phyloP scores from a whole-genome alignment of 345 rosid species.

The Dipteronia sinensis region DNA sequence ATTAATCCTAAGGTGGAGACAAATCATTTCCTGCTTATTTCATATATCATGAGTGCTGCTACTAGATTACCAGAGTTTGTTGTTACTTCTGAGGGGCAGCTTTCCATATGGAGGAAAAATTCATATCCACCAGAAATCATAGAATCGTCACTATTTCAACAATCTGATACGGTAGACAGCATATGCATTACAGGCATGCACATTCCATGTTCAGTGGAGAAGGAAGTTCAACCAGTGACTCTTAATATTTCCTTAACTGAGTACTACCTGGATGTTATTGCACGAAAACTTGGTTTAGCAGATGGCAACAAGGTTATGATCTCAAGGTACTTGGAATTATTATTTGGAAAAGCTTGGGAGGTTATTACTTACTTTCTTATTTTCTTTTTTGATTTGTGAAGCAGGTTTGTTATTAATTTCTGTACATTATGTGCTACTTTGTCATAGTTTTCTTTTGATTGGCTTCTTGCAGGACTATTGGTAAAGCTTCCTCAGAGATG shows the following conservation, averaged over 20 bases:
- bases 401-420: conserved; percentile 6
- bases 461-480: conserved; percentile 57
- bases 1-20: conserved; percentile 66
- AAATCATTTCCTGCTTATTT: conserved; percentile 55
- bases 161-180: conserved; percentile 33
- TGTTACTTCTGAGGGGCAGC: conserved; percentile 42
- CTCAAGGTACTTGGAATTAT: conserved; percentile 60
- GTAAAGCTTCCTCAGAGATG: conserved; percentile 82
- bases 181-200: conserved; percentile 38
- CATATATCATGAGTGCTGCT: conserved; percentile 69
- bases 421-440: conserved; percentile 19
- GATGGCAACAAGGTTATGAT: conserved; percentile 66
- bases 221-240: conserved; percentile 46
- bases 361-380: background rate
- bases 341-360: background rate
- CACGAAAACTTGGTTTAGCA: conserved; percentile 55
- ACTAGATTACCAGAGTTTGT: conserved; percentile 47
- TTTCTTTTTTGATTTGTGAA: background rate
- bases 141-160: conserved; percentile 42
- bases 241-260: conserved; percentile 47
- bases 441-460: conserved; percentile 28
- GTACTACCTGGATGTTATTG: conserved; percentile 79
- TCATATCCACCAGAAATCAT: conserved; percentile 50
- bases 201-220: conserved; percentile 53
- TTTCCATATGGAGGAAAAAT: conserved; percentile 55